Percentiles rank a stretch among this genome's conserved stretches.
These are phyloP conservation scores for Blastobotrys niveus DNA, from an alignment of 1,139 yeast genomes.

Conservation along the genomic window DNA sequence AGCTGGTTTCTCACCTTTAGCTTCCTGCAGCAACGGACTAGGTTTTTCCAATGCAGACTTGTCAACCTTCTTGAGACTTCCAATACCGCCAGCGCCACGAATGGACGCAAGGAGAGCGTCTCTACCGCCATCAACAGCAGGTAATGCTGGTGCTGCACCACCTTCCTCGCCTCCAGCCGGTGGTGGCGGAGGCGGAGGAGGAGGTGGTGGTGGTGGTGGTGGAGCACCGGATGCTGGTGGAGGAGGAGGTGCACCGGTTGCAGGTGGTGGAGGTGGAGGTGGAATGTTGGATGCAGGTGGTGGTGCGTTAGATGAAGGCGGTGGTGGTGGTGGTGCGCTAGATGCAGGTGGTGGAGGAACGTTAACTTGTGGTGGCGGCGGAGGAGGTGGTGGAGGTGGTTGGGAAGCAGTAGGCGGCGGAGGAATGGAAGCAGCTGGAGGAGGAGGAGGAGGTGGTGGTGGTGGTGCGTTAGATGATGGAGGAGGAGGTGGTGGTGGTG, in stretches of 20 bases:
- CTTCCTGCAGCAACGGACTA: constrained; percentile 63
- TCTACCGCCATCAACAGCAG: constrained; percentile 51
- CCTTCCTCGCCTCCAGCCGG: constrained; percentile 35
- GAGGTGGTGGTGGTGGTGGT: constrained; percentile 36
- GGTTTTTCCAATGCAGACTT: constrained; percentile 79
- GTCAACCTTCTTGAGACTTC: constrained; percentile 66
- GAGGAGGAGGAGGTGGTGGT: constrained; percentile 17
- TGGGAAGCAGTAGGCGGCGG: constrained; percentile 17
- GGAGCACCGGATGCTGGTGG: constrained; percentile 30
- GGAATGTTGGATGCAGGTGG: constrained; percentile 25
- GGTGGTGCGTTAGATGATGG: constrained; percentile 20
- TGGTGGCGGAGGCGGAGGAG: constrained; percentile 38
- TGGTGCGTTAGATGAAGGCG: constrained; percentile 26
- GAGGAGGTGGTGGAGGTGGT: constrained; percentile 35
- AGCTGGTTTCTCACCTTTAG: constrained; percentile 51
- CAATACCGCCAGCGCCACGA: constrained; percentile 71
- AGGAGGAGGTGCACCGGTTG: constrained; percentile 28
- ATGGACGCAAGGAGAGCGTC: constrained; percentile 87
- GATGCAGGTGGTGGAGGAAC: constrained; percentile 35
- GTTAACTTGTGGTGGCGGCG: constrained; percentile 24
- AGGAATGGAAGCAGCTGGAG: constrained; percentile 23
- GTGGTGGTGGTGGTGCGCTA: constrained; percentile 27
- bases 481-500: constrained; percentile 9
- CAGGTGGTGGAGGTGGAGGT: constrained; percentile 30
- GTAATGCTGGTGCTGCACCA: constrained; percentile 38